These are phyloP conservation scores for Parathielavia appendiculata DNA, from an alignment of 495 filamentous ascomycete genomes.

Conservation along the genomic window DNA sequence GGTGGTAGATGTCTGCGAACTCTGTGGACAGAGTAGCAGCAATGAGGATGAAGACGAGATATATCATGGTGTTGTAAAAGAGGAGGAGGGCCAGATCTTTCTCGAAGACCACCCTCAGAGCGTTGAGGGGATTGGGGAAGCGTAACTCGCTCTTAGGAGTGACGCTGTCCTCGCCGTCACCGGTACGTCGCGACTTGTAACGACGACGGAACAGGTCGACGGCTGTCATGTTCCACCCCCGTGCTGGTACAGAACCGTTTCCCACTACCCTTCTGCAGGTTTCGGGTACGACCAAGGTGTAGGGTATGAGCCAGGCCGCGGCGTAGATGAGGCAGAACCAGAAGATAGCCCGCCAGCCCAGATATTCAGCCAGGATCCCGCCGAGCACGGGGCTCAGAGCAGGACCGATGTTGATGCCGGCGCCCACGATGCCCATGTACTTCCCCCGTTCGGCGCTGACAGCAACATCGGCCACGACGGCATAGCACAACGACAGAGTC, in stretches of 20 bases:
- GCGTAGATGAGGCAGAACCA: slow-evolving; percentile 65
- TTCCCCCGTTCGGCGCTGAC: slow-evolving; percentile 54
- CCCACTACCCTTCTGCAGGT: slow-evolving; percentile 67
- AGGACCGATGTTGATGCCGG: slow-evolving; percentile 51
- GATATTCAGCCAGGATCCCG: slow-evolving; percentile 56
- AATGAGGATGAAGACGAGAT: slow-evolving; percentile 43
- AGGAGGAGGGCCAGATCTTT: slow-evolving; percentile 51
- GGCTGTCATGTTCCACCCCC: slow-evolving; percentile 49
- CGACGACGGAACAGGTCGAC: slow-evolving; percentile 39
- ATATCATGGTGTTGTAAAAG: slow-evolving; percentile 49
- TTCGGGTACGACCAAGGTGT: slow-evolving; percentile 56
- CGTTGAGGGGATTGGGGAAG: slow-evolving; percentile 66
- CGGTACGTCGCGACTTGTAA: neutral
- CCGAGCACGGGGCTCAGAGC: slow-evolving; percentile 60
- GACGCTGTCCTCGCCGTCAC: neutral
- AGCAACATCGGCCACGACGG: slow-evolving; percentile 58
- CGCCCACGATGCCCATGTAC: slow-evolving; percentile 53
- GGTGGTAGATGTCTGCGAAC: slow-evolving; percentile 58
- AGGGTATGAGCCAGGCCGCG: slow-evolving; percentile 48
- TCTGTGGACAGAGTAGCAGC: slow-evolving; percentile 52
- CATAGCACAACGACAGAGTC: slow-evolving; percentile 54
- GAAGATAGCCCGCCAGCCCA: slow-evolving; percentile 69
- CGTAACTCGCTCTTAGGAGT: slow-evolving; percentile 45
- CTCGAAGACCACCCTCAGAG: slow-evolving; percentile 59
- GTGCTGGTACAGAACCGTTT: slow-evolving; percentile 58